These are phyloP conservation scores for Psidium friedrichsthalianum DNA, from an alignment of 345 rosid species.

Conservation along the genomic window DNA sequence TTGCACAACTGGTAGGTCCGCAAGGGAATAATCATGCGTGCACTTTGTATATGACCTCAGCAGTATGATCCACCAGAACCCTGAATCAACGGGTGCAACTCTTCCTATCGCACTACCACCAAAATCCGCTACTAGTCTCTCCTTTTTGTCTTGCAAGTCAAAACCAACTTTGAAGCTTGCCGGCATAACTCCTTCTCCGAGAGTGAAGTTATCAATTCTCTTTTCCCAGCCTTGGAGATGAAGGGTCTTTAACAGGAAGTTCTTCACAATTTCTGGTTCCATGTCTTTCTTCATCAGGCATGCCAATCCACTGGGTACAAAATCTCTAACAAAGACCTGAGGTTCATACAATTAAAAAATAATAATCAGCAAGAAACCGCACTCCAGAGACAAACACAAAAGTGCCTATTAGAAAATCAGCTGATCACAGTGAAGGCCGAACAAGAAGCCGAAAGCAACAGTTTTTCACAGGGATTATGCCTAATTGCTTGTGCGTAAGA, in stretches of 20 bases:
- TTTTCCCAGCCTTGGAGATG: slow-evolving; percentile 46
- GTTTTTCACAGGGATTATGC: not conserved
- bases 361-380: not conserved
- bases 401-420: not conserved
- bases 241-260: slow-evolving; percentile 40
- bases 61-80: slow-evolving; percentile 66
- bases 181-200: slow-evolving; percentile 54
- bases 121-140: slow-evolving; percentile 36
- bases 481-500: not conserved
- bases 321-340: slow-evolving; percentile 47
- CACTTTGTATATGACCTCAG: slow-evolving; percentile 45
- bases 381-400: not conserved
- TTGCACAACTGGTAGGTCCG: slow-evolving; percentile 40
- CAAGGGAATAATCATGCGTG: slow-evolving; percentile 33
- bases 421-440: not conserved
- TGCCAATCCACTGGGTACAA: slow-evolving; percentile 38
- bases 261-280: slow-evolving; percentile 33
- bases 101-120: slow-evolving; percentile 54
- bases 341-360: not conserved
- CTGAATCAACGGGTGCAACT: slow-evolving; percentile 63
- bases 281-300: slow-evolving; percentile 25
- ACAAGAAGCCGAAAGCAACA: not conserved
- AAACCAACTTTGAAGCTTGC: slow-evolving; percentile 43
- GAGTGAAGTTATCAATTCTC: slow-evolving; percentile 40
- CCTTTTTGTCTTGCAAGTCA: slow-evolving; percentile 18